Base-by-base conservation (phyloP, 495 filamentous ascomycete species). In the Neurospora hispaniola region DNA sequence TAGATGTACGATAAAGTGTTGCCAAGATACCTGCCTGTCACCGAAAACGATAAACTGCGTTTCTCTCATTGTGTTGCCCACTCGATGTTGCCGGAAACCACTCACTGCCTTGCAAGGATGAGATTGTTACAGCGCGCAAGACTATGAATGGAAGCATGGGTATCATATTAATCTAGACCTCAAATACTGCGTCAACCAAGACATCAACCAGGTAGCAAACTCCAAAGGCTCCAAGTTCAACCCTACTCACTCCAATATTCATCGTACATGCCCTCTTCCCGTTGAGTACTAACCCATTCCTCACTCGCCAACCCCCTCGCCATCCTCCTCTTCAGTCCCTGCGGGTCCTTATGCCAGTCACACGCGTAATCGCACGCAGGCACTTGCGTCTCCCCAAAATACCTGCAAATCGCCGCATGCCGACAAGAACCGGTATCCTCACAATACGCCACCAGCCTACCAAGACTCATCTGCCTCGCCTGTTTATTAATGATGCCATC, bases 321-420 rank as follows among this genome's bases (percentile, higher is more conserved):
- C 79, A 92, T 94, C 71, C 89, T 86, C 74, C 80, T 88, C 73
- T 87, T 88, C 75, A 98, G 79, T 2, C 79, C 88, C 35, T 79
- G 79, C 5, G 82, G 78, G 71, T 97, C 91, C 81, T 98, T 98
- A 78, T 94, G 93, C 81, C 89, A 91, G 82, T 98, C 95, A 78
- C 95, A 98, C 11, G 94, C 94, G 81, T 86, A 93, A 73, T 96
- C 89, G 76, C 95, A 98, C 38, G 79, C 80, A 41, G 89, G 87
- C 70, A 83, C 79, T 71, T 81, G 78, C 38, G 79, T 78, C 78
- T 98, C 94, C 1, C 90, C 92, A 81, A 97, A 98, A 75, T 97
- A 94, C 69, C 86, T 86, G 62, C 88, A 90, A 74, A 98, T 95
- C 12, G 90, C 75, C 69, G 86, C 81, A 80, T 98, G 95, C 72